Conservation (phyloP, 768 basidiomycete species). For the Pleurotus djamor region DNA sequence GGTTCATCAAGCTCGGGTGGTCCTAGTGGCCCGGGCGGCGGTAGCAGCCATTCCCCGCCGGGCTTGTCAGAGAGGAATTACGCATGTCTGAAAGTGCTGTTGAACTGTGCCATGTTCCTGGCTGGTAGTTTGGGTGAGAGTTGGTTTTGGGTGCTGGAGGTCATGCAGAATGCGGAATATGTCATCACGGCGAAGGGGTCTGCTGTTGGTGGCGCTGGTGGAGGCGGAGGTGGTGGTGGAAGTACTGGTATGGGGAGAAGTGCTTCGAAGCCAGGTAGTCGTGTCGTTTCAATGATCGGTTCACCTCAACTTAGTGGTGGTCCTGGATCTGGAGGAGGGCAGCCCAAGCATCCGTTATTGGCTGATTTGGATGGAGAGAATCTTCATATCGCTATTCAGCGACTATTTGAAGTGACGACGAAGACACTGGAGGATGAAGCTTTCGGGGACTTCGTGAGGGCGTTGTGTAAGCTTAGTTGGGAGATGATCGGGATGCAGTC, state of each 20-base stretch:
- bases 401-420: conserved; percentile 84
- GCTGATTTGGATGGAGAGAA: conserved; percentile 75
- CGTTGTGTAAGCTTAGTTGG: conserved; percentile 81
- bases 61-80: conserved; percentile 87
- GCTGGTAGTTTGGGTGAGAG: conserved; percentile 85
- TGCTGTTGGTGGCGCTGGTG: not conserved
- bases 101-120: conserved; percentile 75
- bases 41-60: conserved; percentile 45
- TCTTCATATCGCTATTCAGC: conserved; percentile 71
- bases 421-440: conserved; percentile 73
- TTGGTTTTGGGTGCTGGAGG: conserved; percentile 91
- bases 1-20: conserved; percentile 28
- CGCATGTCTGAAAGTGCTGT: conserved; percentile 82
- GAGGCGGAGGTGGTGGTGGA: not conserved
- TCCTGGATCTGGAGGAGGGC: conserved; percentile 11
- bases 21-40: conserved; percentile 53
- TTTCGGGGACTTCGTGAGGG: conserved; percentile 72
- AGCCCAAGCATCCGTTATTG: conserved; percentile 53
- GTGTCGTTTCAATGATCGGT: not conserved
- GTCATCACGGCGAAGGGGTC: conserved; percentile 69
- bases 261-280: not conserved
- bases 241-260: not conserved
- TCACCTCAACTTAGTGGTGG: not conserved
- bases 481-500: conserved; percentile 94
- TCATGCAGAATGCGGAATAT: conserved; percentile 93